Base-by-base conservation (phyloP, 148 eudicot genomes). In the Vaccinium macrocarpon region DNA sequence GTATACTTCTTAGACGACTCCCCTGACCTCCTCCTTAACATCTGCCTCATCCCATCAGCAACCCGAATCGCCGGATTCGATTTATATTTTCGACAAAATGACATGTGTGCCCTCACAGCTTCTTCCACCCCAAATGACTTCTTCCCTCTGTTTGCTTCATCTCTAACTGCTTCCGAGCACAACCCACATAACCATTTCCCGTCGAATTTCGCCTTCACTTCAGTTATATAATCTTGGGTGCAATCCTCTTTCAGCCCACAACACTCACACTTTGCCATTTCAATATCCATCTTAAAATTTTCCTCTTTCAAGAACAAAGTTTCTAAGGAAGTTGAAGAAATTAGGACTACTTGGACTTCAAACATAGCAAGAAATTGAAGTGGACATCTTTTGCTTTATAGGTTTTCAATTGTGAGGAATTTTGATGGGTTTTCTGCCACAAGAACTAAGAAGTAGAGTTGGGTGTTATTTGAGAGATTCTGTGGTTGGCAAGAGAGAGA, bases 161-260 rank as follows among this genome's bases (percentile, higher is more conserved):
- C 95, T 80, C 91, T 87, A 0, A 94, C 98, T 0, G 95, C 95
- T 81, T 93, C 98, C 0, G 95, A 91, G 80, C 98, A 94, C 71
- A 94, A 51, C 82, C 98, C 98, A 78, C 98, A 94, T 15, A 94
- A 88, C 95, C 98, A 94, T 87, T 93, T 94, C 1, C 93, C 98
- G 2, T 91, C 88, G 71, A 94, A 94, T 25, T 91, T 89, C 2
- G 91, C 86, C 85, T 92, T 92, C 38, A 94, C 94, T 6, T 87
- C 88, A 13, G 80, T 87, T n/a, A 94, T 94, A 82, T 93, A 94
- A 46, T 91, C 93, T 55, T 78, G 87, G 18, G 98, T 94, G 86
- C 98, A 94, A 14, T 94, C 98, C 79, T 94, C 98, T 84, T 93
- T 93, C 53, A 94, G 55, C 46, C 94, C 95, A 85, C 98, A 94